Base-by-base conservation (phyloP, 805 yeast species). In the Wickerhamomyces canadensis region DNA sequence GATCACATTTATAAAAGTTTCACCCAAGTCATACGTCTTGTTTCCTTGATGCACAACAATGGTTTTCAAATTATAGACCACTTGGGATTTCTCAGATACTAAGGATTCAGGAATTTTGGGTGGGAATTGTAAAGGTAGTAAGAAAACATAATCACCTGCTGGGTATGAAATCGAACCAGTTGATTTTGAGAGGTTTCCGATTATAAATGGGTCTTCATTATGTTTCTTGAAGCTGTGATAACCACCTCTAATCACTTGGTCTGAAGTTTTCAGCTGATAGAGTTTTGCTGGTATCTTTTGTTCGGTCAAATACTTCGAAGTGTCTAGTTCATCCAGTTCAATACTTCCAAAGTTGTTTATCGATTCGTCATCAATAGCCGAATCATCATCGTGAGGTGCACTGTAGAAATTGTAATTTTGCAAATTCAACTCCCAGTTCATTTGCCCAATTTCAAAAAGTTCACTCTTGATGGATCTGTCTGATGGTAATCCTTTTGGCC, bases 91-190 rank as follows among this genome's bases (percentile, higher is more conserved):
- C 9, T 77, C 67, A 1, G 82, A 69, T 6, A 58, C 53, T 12
- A 78, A 64, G 0, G 84, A 58, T 35, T 84, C 85, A 0, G 91
- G 84, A 2, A 80, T 71, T 38, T 68, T 70, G 19, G 74, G 66
- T 0, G 86, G 82, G 36, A 81, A 70, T 6, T 75, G 57, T 0
- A 78, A 62, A 0, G 93, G 91, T 6, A 83, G 55, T 15, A 80
- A 54, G 49, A 80, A 84, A 3, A 83, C 71, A 51, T 84, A 84
- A 46, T 79, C 73, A 17, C 94, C 94, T 1, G 89, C 76, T 44
- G 71, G 71, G 44, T 57, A 56, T 13, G 31, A 41, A 21, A 45
- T 38, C 3, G 42, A 26, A 9, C 39, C 31, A 6, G 42, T 16
- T 15, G 37, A 34, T 14, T 34, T 44, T 19, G 39, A 43, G 19